phyloP scores from a whole-genome alignment of 2,329 filamentous ascomycete genomes.

The Chaetomiaceae sp. region DNA sequence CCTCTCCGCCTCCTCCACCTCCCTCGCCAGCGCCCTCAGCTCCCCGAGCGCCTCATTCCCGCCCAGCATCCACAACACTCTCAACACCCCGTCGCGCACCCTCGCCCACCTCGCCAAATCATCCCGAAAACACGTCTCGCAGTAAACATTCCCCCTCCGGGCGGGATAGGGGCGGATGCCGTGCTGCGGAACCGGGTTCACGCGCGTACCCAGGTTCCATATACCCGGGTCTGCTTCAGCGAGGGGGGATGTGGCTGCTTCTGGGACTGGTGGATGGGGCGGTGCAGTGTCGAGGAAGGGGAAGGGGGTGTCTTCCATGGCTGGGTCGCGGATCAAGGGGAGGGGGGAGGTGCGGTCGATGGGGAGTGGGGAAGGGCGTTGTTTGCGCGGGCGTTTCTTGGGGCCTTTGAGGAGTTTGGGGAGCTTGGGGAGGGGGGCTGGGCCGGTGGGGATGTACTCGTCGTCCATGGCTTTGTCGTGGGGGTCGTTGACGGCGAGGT shows the following conservation, averaged over 20 bases:
- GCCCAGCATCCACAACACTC: constrained; percentile 7
- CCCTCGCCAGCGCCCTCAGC: neutral
- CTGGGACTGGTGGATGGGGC: neutral
- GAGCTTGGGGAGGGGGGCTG: neutral
- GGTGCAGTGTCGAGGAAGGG: neutral
- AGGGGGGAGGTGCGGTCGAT: neutral
- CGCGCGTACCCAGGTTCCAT: neutral
- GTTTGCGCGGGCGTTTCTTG: neutral
- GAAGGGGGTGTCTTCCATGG: neutral
- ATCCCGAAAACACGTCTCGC: constrained; percentile 18
- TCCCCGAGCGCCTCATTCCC: constrained; percentile 4
- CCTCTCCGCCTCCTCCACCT: neutral
- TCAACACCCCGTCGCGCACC: constrained; percentile 1
- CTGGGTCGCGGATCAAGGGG: neutral
- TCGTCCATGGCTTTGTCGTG: constrained; percentile 8
- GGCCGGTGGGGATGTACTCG: constrained; percentile 3
- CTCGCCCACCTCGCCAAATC: constrained; percentile 11
- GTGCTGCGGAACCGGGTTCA: neutral
- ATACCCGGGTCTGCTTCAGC: neutral
- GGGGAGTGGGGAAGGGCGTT: neutral
- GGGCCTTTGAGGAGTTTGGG: neutral
- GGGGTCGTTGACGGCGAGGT: neutral
- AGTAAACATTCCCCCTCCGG: constrained; percentile 6
- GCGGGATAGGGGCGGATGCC: neutral
- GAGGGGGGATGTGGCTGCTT: neutral